A percentile compares a stretch with the other conserved stretches of the same genome.
Evolutionary conservation across 139 green algal species (phyloP).

Genomic region (Axilococcus clingmanii): DNA sequence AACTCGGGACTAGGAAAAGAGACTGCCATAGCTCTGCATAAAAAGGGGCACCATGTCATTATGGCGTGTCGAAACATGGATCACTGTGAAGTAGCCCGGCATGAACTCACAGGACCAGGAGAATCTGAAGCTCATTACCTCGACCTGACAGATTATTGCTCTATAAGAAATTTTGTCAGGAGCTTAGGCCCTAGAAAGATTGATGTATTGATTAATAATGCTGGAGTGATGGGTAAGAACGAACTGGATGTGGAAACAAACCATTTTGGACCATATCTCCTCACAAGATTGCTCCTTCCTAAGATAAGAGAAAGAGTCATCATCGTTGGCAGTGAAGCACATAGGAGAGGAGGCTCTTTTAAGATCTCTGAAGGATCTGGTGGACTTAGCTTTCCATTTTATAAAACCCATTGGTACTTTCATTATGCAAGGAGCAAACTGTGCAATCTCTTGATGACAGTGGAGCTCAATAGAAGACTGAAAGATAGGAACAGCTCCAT

Average conservation of each 20-base stretch:
- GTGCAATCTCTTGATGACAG: slow-evolving; percentile 45
- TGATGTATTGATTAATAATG: slow-evolving; percentile 52
- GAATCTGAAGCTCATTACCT: slow-evolving; percentile 16
- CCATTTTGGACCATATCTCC: slow-evolving; percentile 53
- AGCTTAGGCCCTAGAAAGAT: slow-evolving; percentile 15
- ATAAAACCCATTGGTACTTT: slow-evolving; percentile 14
- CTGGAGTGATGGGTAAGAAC: slow-evolving; percentile 47
- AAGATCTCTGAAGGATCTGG: neutral
- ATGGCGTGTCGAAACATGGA: slow-evolving; percentile 42
- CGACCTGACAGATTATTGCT: slow-evolving; percentile 36
- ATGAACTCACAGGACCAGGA: slow-evolving; percentile 9
- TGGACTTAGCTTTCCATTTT: neutral
- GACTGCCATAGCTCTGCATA: slow-evolving; percentile 37
- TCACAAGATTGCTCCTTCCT: slow-evolving; percentile 48
- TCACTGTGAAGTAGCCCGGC: slow-evolving; percentile 24
- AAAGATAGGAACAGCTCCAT: neutral
- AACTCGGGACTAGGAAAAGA: slow-evolving; percentile 48
- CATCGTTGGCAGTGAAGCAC: slow-evolving; percentile 43
- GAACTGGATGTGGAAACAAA: slow-evolving; percentile 34
- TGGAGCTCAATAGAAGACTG: slow-evolving; percentile 37
- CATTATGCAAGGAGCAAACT: slow-evolving; percentile 55
- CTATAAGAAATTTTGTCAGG: slow-evolving; percentile 34
- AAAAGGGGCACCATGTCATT: slow-evolving; percentile 39
- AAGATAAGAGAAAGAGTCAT: slow-evolving; percentile 36
- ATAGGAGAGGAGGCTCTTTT: slow-evolving; percentile 18